phyloP scores from a whole-genome alignment of 192 early-diverging fungal species.

The Backusella parvicylindrica region DNA sequence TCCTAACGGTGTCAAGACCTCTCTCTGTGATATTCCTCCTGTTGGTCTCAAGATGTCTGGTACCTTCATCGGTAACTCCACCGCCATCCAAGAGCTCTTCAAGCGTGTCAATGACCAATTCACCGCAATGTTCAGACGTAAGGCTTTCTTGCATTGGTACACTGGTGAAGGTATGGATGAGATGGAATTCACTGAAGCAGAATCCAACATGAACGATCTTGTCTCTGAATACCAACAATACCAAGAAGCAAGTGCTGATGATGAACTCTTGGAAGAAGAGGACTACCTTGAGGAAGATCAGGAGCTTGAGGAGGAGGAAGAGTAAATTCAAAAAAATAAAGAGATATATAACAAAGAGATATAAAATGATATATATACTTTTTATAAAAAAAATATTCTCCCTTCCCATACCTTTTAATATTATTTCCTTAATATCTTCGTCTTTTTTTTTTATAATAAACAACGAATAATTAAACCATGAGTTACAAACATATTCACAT shows the following conservation, averaged over 20 bases:
- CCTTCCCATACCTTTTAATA: neutral
- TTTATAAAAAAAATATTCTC: neutral
- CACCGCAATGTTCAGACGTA: conserved; percentile 86
- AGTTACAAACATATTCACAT: too few relatives aligned
- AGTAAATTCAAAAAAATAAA: neutral
- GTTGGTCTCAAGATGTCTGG: conserved; percentile 86
- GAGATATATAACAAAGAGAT: neutral
- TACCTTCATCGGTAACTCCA: conserved; percentile 89
- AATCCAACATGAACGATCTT: conserved; percentile 52
- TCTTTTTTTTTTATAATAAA: neutral
- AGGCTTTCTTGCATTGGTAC: conserved; percentile 97
- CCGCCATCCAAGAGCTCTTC: conserved; percentile 89
- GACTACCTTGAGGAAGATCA: conserved; percentile 30
- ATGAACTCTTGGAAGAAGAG: conserved; percentile 29
- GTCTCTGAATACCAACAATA: conserved; percentile 86
- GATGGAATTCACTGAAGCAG: conserved; percentile 34
- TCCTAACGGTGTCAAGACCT: conserved; percentile 90
- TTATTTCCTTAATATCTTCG: neutral
- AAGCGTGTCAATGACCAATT: conserved; percentile 88
- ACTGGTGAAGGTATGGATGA: conserved; percentile 90
- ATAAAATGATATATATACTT: neutral
- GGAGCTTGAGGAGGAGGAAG: conserved; percentile 13
- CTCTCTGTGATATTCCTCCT: conserved; percentile 87
- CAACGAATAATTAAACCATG: neutral
- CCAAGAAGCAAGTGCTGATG: conserved; percentile 29